Base-by-base conservation (phyloP, 306 rosid species). In the Prunus dulcis region DNA sequence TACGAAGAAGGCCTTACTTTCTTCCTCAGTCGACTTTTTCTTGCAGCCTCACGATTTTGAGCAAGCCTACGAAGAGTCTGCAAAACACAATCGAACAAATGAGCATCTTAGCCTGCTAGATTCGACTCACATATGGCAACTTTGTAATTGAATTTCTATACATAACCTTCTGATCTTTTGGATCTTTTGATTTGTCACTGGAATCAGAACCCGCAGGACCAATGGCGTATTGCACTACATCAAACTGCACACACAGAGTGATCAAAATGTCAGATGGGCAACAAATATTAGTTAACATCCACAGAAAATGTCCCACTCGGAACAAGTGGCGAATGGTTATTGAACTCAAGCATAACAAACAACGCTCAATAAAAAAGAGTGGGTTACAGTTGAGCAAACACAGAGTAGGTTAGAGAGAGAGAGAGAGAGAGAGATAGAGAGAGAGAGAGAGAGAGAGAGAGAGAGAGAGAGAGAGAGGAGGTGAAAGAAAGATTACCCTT, bases 1-100 rank as follows among this genome's bases (percentile, higher is more conserved):
- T 14, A 66, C 55, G 53, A 68, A 22, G 70, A 12, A 14, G 56
- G 41, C 55, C 84, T 50, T 88, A 95, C 99, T 80, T 95, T 95
- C 82, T 95, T 95, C 80, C 97, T 86, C 90, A 95, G 73, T 43
- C 99, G 91, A 73, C 99, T 95, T 89, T 95, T 95, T 67, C 99
- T 88, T 5, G 99, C 99, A 19, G 99, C 99, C 88, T 95, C 99
- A 28, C 99, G 95, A 87, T 95, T 95, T 77, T 95, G 99, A 76
- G 99, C 97, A 34, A 95, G 96, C 88, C 99, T 85, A 10, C 99
- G 96, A 49, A 90, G 97, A 76, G 88, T 89, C 99, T 95, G 87
- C 87, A 86, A 80, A 51, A 65, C 14, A 27, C 19, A 80, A 81
- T 63, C 25, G 18, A 75, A 52, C 14, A 71, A 76, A 30, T 52